A percentile compares a stretch with the other conserved stretches of the same genome.
Evolutionary conservation across 148 eudicot species (phyloP).

Genomic region (Chenopodium quinoa): DNA sequence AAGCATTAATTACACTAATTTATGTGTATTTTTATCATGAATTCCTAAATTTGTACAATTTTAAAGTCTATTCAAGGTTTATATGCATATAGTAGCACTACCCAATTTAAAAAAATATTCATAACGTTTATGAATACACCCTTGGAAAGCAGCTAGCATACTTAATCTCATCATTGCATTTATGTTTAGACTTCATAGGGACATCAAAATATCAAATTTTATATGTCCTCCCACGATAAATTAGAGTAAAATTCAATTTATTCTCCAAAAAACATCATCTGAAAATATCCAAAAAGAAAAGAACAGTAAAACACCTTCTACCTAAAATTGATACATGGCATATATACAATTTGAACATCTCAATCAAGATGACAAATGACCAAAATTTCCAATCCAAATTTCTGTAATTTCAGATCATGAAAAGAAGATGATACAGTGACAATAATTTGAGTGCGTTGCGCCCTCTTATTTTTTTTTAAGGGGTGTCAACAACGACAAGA

Average conservation of each 20-base stretch:
- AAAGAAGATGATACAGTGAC: not conserved
- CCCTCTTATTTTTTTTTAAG: not conserved
- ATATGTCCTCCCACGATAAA: too few relatives aligned
- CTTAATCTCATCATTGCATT: too few relatives aligned
- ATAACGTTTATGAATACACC: too few relatives aligned
- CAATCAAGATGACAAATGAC: not conserved
- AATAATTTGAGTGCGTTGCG: not conserved
- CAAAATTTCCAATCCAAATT: slow-evolving; percentile 6
- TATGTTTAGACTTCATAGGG: too few relatives aligned
- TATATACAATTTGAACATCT: slow-evolving; percentile 12
- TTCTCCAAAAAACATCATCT: not conserved
- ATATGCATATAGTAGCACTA: too few relatives aligned
- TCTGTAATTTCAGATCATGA: slow-evolving; percentile 2
- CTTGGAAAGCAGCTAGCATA: too few relatives aligned
- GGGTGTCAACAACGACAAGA: not conserved
- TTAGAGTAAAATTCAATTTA: not conserved
- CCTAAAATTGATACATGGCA: slow-evolving; percentile 12
- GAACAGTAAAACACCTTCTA: not conserved
- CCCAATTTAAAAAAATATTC: too few relatives aligned
- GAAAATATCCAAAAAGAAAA: not conserved
- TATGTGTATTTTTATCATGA: too few relatives aligned
- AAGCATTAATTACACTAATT: too few relatives aligned
- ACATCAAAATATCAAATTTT: too few relatives aligned
- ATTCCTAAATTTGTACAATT: too few relatives aligned
- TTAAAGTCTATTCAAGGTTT: too few relatives aligned